Conservation (phyloP, 257 asterid species). For the Solanum chmielewskii region DNA sequence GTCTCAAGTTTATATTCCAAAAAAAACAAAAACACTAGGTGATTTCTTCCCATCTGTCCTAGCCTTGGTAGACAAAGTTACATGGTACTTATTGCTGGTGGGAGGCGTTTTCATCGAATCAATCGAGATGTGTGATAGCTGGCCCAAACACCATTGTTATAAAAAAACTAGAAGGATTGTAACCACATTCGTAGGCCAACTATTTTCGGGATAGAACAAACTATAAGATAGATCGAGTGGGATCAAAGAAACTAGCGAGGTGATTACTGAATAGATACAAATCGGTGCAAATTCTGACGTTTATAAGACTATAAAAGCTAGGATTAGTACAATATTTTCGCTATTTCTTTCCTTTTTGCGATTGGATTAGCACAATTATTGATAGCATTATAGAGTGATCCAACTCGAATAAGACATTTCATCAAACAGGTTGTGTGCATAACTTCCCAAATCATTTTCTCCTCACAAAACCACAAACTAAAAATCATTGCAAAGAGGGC, state of each 20-base stretch:
- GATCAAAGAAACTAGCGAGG: not conserved
- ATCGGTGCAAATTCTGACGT: not conserved
- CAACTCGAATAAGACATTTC: constrained; percentile 11
- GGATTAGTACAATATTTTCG: not conserved
- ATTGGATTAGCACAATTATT: not conserved
- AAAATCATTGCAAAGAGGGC: not conserved
- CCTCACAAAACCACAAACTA: not conserved
- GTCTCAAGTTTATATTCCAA: not conserved
- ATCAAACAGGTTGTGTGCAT: constrained; percentile 18
- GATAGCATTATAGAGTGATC: not conserved
- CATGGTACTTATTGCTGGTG: not conserved
- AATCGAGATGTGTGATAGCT: not conserved
- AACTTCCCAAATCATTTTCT: not conserved
- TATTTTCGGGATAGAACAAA: not conserved
- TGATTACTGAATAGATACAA: not conserved
- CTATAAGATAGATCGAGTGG: not conserved
- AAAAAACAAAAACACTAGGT: not conserved
- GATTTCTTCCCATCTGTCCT: not conserved
- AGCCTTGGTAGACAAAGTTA: not conserved
- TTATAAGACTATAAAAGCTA: not conserved
- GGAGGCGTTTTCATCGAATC: not conserved
- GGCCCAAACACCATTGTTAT: not conserved
- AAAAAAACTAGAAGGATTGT: not conserved
- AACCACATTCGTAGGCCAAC: not conserved
- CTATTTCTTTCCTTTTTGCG: not conserved